A percentile compares a stretch with the other conserved stretches of the same genome.
These are phyloP conservation scores for Thielaviopsis ethacetica DNA, from an alignment of 2,329 filamentous ascomycete species.

Conservation along the genomic window DNA sequence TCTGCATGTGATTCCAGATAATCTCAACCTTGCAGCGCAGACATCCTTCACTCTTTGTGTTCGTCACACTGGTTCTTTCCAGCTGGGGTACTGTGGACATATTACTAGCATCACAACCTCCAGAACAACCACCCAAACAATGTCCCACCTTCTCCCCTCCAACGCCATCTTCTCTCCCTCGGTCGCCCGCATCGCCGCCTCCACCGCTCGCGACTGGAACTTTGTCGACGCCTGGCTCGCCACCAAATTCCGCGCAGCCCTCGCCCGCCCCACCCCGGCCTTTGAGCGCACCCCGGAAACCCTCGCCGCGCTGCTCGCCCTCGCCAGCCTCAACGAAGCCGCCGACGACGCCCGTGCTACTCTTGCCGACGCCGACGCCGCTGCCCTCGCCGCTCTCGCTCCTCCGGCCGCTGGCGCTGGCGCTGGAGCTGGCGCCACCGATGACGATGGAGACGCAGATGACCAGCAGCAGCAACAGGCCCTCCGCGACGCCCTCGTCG, in stretches of 20 bases:
- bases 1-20: not conserved
- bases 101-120: not conserved
- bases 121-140: conserved; percentile 12
- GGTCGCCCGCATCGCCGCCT: conserved; percentile 56
- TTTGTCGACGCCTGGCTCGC: conserved; percentile 73
- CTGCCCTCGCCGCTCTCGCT: conserved; percentile 30
- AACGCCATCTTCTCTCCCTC: conserved; percentile 52
- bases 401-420: too few relatives aligned
- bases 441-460: conserved; percentile 8
- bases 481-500: conserved; percentile 27
- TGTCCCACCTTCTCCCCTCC: conserved; percentile 24
- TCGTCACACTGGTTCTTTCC: not conserved
- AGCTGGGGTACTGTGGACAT: not conserved
- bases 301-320: conserved; percentile 53
- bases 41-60: not conserved
- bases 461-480: not conserved
- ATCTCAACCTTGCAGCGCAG: not conserved
- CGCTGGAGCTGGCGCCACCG: conserved; percentile 21
- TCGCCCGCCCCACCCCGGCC: conserved; percentile 42
- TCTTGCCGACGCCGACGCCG: conserved; percentile 40
- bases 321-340: conserved; percentile 60
- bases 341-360: conserved; percentile 54
- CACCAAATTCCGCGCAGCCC: conserved; percentile 41
- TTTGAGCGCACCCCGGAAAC: conserved; percentile 86
- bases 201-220: conserved; percentile 79